Conservation (phyloP, 352 stramenopile genomes). For the Phytophthora colocasiae region DNA sequence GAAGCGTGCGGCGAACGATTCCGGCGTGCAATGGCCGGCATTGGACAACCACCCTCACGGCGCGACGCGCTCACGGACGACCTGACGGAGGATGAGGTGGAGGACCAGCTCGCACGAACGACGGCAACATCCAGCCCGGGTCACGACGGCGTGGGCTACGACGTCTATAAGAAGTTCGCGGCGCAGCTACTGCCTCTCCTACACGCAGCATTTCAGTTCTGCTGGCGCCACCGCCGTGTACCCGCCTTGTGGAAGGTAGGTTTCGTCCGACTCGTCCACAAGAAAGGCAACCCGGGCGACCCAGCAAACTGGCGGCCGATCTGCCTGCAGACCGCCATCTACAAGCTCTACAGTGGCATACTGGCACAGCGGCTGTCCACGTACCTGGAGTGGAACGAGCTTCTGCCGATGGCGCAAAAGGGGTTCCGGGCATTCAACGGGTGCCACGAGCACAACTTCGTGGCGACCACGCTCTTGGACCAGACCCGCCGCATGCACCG, state of each 20-base stretch:
- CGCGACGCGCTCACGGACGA: too few relatives aligned
- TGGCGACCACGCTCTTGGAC: slow-evolving; percentile 23
- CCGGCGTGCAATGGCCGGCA: too few relatives aligned
- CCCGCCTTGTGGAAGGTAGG: slow-evolving; percentile 33
- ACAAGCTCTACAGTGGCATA: slow-evolving; percentile 49
- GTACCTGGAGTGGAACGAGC: too few relatives aligned
- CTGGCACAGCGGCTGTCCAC: too few relatives aligned
- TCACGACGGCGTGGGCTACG: slow-evolving; percentile 32
- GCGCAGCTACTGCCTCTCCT: slow-evolving; percentile 21
- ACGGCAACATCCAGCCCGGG: slow-evolving; percentile 26
- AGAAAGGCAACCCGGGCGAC: slow-evolving; percentile 31
- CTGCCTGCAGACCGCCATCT: slow-evolving; percentile 40
- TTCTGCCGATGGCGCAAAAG: slow-evolving; percentile 23
- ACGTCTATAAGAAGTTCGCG: slow-evolving; percentile 21
- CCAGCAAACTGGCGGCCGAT: slow-evolving; percentile 37
- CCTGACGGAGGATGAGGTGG: too few relatives aligned
- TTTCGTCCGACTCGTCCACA: slow-evolving; percentile 25
- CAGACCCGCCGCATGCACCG: slow-evolving; percentile 22
- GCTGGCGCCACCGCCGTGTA: slow-evolving; percentile 9
- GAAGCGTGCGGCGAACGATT: too few relatives aligned
- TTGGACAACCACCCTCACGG: too few relatives aligned
- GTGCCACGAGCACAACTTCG: slow-evolving; percentile 43
- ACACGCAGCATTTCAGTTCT: slow-evolving; percentile 3
- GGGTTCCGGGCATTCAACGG: slow-evolving; percentile 36
- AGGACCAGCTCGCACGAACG: too few relatives aligned